A percentile compares a stretch with the other conserved stretches of the same genome.
Evolutionary conservation across 2,329 filamentous ascomycete genomes (phyloP).

Genomic region (Mariannaea elegans): DNA sequence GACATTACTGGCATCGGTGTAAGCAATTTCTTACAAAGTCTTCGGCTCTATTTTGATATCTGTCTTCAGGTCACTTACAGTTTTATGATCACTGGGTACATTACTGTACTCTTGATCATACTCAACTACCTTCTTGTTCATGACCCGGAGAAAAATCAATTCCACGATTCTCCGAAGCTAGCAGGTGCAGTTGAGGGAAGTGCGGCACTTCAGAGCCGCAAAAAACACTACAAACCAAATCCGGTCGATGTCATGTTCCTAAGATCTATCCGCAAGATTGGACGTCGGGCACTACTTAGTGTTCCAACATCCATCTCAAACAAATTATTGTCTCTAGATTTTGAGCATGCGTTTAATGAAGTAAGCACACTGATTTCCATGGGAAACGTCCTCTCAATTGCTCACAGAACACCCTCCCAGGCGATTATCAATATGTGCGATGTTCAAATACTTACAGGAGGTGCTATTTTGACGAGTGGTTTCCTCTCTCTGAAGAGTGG

Average conservation of each 20-base stretch:
- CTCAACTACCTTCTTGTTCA: not conserved
- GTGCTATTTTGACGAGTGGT: not conserved
- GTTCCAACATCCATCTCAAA: not conserved
- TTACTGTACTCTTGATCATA: not conserved
- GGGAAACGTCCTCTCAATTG: not conserved
- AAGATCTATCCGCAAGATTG: not conserved
- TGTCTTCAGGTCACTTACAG: not conserved
- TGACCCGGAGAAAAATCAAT: not conserved
- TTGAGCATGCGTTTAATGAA: not conserved
- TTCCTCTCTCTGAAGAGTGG: not conserved
- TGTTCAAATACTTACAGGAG: not conserved
- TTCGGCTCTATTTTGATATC: not conserved
- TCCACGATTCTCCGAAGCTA: too few species aligned
- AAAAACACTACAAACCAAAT: not conserved
- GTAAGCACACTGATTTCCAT: not conserved
- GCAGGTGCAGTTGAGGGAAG: too few species aligned
- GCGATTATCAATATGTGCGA: not conserved
- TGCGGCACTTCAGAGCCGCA: too few species aligned
- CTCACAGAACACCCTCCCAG: not conserved
- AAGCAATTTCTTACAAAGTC: not conserved
- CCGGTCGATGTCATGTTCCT: not conserved
- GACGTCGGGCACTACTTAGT: not conserved
- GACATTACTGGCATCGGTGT: not conserved
- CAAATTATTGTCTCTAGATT: not conserved
- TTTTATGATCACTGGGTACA: not conserved